Evolutionary conservation across 139 green algal species (phyloP), one percentile per base, ranked within the genome.

Genomic region (Chlorella sp.): DNA sequence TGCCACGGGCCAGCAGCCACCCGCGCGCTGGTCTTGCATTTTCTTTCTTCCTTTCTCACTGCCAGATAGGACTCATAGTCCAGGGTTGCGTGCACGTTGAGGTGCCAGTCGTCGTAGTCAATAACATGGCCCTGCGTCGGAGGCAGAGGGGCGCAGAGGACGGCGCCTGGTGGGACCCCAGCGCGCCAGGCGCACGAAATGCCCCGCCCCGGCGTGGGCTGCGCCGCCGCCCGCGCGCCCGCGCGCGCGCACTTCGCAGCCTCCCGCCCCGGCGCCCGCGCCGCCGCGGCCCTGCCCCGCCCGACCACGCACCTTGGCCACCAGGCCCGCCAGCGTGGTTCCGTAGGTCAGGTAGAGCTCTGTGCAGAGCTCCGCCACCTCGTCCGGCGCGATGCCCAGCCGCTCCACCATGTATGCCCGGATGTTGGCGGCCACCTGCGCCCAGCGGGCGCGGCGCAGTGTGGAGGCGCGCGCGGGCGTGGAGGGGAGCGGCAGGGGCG

Each of bases 81-180:
- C 27, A 96, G 70, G 7, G 60, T 77, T 43, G 62, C 60, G 79
- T 96, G 92, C 36, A 96, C 90, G 7, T 80, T 5, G 5, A 64
- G 61, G 63, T 96, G 92, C 87, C 88, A 96, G 51, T 91, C 79
- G 50, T 95, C 84, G 29, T 79, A 90, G 63, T 96, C 89, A 19
- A 96, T 86, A 5, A 65, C 65, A 71, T 94, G 78, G 19, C 89
- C 87, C 1, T 51, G 60, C 6, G 87, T n/a, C n/a, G n/a, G n/a
- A n/a, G n/a, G n/a, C n/a, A n/a, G n/a, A n/a, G n/a, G n/a, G n/a
- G n/a, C n/a, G n/a, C n/a, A n/a, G n/a, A n/a, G n/a, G n/a, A n/a
- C n/a, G n/a, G n/a, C n/a, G n/a, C n/a, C n/a, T n/a, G n/a, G n/a
- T n/a, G n/a, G n/a, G n/a, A n/a, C n/a, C n/a, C n/a, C n/a, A n/a